Base-by-base conservation (phyloP, 2,329 filamentous ascomycete genomes). In the Fusarium pseudoanthophilum region DNA sequence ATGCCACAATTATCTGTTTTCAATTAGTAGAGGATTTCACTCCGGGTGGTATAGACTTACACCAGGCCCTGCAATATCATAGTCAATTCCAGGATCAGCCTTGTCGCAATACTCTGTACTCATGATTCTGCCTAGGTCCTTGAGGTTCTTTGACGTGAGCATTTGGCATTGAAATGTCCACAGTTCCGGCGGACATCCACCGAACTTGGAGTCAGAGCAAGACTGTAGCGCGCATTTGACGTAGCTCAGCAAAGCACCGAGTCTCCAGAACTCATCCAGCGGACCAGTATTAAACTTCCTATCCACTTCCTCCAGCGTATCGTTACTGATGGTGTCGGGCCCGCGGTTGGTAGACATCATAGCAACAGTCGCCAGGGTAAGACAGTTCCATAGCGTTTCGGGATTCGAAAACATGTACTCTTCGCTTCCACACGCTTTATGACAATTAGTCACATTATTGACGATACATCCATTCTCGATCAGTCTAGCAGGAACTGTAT, bases 351-450 rank as follows among this genome's bases (percentile, higher is more conserved):
- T 59, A 7, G 48, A 18, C 34, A 52, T 51, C 24, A 60, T 46
- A 3, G 70, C 24, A 1, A 73, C 70, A 0, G 67, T 67, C 2
- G 71, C 66, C 2, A 73, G 11, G 0, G 71, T 45, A 0, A 73
- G 39, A 1, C 71, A 73, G 46, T 73, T 73, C 70, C 56, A 71
- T 7, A 73, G 14, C 4, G 64, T 73, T 6, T 61, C 58, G 5
- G 71, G 32, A 4, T 30, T 64, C 0, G 32, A 28, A n/a, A 73
- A 73, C 61, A 73, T 49, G 6, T 18, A 2, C 1, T 21, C 5
- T 5, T 3, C 34, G 6, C n/a, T n/a, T 11, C n/a, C 24, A 7
- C 56, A 68, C 0, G 64, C 58, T 3, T 15, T 18, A 5, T 5
- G 7, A 4, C 63, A 68, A 13, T 67, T 39, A 0, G 34, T 37